Percentiles rank a stretch among this genome's conserved stretches.
Conservation (phyloP, 495 filamentous ascomycete species). For the Penicillium cinerascens region DNA sequence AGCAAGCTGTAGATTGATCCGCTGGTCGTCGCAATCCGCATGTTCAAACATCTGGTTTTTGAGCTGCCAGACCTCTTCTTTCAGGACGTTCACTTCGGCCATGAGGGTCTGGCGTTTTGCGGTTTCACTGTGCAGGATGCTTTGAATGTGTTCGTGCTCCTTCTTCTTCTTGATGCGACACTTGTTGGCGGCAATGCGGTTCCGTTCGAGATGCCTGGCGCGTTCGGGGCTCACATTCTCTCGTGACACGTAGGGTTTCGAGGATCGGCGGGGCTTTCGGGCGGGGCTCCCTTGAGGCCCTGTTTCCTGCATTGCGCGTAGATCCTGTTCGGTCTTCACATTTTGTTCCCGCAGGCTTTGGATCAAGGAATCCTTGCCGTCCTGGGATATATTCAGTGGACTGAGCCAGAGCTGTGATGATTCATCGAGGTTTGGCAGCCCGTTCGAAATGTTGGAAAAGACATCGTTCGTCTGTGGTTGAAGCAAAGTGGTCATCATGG, state of each 20-base stretch:
- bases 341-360: neutral
- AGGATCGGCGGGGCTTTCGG: neutral
- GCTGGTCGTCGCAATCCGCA: slow-evolving; percentile 17
- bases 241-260: neutral
- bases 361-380: neutral
- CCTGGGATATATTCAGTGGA: neutral
- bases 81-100: slow-evolving; percentile 12
- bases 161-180: slow-evolving; percentile 23
- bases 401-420: neutral
- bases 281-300: neutral
- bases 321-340: neutral
- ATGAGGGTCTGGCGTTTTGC: slow-evolving; percentile 17
- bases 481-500: neutral
- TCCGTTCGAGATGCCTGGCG: slow-evolving; percentile 23
- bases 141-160: slow-evolving; percentile 20
- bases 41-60: slow-evolving; percentile 27
- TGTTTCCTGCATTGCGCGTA: neutral
- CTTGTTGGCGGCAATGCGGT: slow-evolving; percentile 28
- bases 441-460: neutral
- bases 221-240: slow-evolving; percentile 14
- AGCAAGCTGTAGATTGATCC: slow-evolving; percentile 19
- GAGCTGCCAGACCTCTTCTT: slow-evolving; percentile 21
- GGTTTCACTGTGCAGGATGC: slow-evolving; percentile 11
- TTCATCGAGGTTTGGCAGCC: neutral
- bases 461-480: neutral